Conservation (phyloP, 1,284 basidiomycete genomes). For the Pulchroboletus neoregius region DNA sequence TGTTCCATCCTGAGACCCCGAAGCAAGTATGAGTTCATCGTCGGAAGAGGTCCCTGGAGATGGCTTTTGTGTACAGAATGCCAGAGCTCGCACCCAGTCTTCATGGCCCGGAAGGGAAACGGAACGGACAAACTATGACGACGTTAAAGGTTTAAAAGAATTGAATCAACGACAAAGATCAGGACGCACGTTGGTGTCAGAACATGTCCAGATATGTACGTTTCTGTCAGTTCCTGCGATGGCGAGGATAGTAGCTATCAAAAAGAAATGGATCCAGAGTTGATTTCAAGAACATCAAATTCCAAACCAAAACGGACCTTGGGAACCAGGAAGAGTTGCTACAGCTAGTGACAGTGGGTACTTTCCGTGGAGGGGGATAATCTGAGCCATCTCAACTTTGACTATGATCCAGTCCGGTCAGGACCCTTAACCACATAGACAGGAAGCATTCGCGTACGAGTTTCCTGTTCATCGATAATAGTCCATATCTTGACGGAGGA, state of each 20-base stretch:
- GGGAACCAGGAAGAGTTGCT: conserved; percentile 59
- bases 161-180: conserved; percentile 1
- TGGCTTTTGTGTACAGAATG: conserved; percentile 48
- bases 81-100: conserved; percentile 86
- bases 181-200: conserved; percentile 39
- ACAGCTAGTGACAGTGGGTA: conserved; percentile 74
- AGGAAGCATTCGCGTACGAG: conserved; percentile 30
- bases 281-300: not conserved
- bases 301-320: conserved; percentile 54
- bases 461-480: conserved; percentile 30
- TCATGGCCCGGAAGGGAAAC: conserved; percentile 81
- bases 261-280: not conserved
- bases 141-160: not conserved
- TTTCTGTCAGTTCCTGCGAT: conserved; percentile 73
- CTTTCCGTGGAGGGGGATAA: conserved; percentile 61
- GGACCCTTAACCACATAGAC: not conserved
- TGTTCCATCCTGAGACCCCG: conserved; percentile 89
- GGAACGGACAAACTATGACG: conserved; percentile 52
- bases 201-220: conserved; percentile 73
- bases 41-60: conserved; percentile 16
- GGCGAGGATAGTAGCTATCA: conserved; percentile 67
- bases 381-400: conserved; percentile 51
- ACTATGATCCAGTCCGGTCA: conserved; percentile 32
- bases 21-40: conserved; percentile 64
- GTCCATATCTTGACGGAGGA: conserved; percentile 72